Base-by-base conservation (phyloP, 768 basidiomycete genomes). In the Daedalea quercina region DNA sequence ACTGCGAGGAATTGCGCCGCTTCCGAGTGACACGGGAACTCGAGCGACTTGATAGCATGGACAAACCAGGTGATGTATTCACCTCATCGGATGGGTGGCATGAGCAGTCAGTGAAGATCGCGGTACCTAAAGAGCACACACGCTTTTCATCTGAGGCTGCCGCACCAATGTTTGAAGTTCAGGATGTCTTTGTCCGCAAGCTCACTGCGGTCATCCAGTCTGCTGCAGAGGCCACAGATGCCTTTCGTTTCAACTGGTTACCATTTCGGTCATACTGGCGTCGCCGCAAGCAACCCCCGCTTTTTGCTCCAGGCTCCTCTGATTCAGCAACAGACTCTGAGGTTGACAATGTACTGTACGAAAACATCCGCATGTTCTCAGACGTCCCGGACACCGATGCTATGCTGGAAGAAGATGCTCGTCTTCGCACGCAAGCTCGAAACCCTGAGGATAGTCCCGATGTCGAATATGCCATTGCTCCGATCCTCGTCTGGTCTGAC, bases 161-260 rank as follows among this genome's bases (percentile, higher is more conserved):
- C 17, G 69, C 70, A 3, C 70, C 68, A 0, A 48, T 51, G 2
- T 65, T 72, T 41, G 49, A 59, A 9, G 61, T 76, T 0, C 35
- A 46, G 1, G 65, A 64, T 9, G 34, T 75, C 2, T 57, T 57
- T 40, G 60, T 69, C 34, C 64, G 67, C 0, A 49, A 47, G 0
- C 51, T 71, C 19, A 24, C 51, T 4, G 43, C 24, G 24, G 31
- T 55, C 12, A 20, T 56, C 19, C 41, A 34, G n/a, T 44, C 52
- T 15, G 50, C 51, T 7, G 48, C 28, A 11, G n/a, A 51, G 17
- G 57, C 50, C 9, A 11, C 28, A 2, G 3, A n/a, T 6, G 43
- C 57, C 0, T 11, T 22, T 7, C 17, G 24, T 1, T 52, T n/a
- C 25, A 54, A 58, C 31, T 50, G 42, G 26, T 24, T 51, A 2